Evolutionary conservation across 1,139 yeast genomes (phyloP).

Genomic region (Yamadazyma triangularis): DNA sequence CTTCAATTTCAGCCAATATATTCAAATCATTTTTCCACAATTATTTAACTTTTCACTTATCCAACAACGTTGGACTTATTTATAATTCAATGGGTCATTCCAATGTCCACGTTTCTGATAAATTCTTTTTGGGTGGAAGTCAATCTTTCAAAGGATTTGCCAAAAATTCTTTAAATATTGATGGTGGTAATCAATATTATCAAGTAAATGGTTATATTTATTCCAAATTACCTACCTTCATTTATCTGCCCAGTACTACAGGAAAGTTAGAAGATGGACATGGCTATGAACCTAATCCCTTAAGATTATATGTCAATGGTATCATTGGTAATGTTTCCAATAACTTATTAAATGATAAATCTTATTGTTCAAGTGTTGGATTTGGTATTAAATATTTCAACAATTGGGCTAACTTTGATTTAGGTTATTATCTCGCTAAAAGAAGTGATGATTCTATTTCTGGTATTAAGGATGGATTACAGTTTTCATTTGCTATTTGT

Average conservation of each 20-base stretch:
- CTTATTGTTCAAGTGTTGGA: slow-evolving; percentile 31
- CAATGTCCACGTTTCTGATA: slow-evolving; percentile 42
- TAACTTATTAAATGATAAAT: slow-evolving; percentile 20
- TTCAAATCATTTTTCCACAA: slow-evolving; percentile 36
- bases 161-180: slow-evolving; percentile 30
- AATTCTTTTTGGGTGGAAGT: slow-evolving; percentile 47
- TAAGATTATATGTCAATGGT: slow-evolving; percentile 39
- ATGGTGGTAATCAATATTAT: slow-evolving; percentile 42
- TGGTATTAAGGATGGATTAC: slow-evolving; percentile 45
- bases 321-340: slow-evolving; percentile 31
- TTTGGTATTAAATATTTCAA: slow-evolving; percentile 41
- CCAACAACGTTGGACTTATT: slow-evolving; percentile 32
- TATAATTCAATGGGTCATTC: slow-evolving; percentile 17
- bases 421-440: slow-evolving; percentile 40
- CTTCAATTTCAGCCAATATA: slow-evolving; percentile 22
- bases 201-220: slow-evolving; percentile 30
- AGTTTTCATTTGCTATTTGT: slow-evolving; percentile 43
- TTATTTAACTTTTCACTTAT: slow-evolving; percentile 19
- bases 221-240: slow-evolving; percentile 32
- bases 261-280: slow-evolving; percentile 11
- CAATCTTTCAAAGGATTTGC: slow-evolving; percentile 36
- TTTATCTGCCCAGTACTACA: slow-evolving; percentile 16
- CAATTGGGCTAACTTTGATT: slow-evolving; percentile 44
- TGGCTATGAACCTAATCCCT: slow-evolving; percentile 28
- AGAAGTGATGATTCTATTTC: slow-evolving; percentile 18